Evolutionary conservation across 345 rosid species (phyloP), one percentile per base, ranked within the genome.

Genomic region (Eucalyptus curtisii): DNA sequence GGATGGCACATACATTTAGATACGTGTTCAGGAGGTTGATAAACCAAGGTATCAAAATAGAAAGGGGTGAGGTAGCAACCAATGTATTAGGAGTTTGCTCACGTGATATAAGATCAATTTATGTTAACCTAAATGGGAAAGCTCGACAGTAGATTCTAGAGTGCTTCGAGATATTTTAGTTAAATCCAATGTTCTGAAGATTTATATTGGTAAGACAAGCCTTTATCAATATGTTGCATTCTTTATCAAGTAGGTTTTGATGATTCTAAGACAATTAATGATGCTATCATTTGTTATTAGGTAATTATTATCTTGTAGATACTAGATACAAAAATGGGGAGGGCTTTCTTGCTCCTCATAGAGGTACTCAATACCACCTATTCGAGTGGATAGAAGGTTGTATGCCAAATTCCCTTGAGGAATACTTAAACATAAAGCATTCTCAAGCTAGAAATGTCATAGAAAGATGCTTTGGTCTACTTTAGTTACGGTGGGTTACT

Each of bases 141-240:
- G 61, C 30, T 55, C 1, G 1, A 55, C 0, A 4, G 61, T 0
- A 24, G 0, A 55, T 24, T 55, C 61, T 55, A 22, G 61, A 55
- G 61, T 55, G 61, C 61, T 24, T 55, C 0, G 3, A 55, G 61
- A 55, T 55, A 52, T 52, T 52, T 8, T 0, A 52, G 57, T 52
- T 52, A 20, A 52, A 52, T 13, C 61, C 1, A 22, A 22, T 55
- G 59, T 5, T 55, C 1, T 55, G 59, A 55, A 22, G 0, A 55
- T 22, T 55, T 22, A 0, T 55, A 52, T 52, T 19, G 9, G 55
- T 19, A 52, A 52, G 25, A 52, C 30, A 24, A 55, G 0, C 1
- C 61, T 4, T 24, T 55, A 55, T 55, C 61, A 1, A 55, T 55
- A 55, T 55, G 61, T 22, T 55, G 30, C 27, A 55, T 10, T 55